Conservation (phyloP, 345 rosid genomes). For the Boechera divaricarpa region DNA sequence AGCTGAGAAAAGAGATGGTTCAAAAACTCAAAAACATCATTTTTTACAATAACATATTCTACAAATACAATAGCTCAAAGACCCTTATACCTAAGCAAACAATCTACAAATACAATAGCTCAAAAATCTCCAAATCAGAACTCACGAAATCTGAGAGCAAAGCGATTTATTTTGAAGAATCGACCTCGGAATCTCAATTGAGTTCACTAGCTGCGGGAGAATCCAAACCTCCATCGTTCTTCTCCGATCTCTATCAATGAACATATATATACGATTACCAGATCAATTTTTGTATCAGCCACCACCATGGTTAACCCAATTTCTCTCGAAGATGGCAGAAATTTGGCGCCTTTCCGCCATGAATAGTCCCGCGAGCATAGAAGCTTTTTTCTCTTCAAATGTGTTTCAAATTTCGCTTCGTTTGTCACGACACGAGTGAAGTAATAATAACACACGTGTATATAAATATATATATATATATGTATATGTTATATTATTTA, state of each 20-base stretch:
- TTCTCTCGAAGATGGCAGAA: not conserved
- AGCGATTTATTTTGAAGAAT: slow-evolving; percentile 3
- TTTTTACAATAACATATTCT: not conserved
- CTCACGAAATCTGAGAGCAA: not conserved
- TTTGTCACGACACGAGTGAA: slow-evolving; percentile 26
- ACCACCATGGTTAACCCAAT: slow-evolving; percentile 18
- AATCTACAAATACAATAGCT: not conserved
- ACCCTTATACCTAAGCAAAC: not conserved
- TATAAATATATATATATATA: not conserved
- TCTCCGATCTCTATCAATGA: not conserved
- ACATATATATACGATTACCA: too few species aligned
- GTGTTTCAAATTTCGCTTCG: slow-evolving; percentile 24
- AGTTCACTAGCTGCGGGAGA: slow-evolving; percentile 4
- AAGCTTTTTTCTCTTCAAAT: not conserved
- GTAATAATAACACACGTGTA: slow-evolving; percentile 4
- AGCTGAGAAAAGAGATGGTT: not conserved
- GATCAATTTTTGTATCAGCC: not conserved
- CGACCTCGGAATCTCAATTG: slow-evolving; percentile 8
- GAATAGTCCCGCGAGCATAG: slow-evolving; percentile 10
- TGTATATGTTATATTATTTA: not conserved
- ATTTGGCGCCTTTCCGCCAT: slow-evolving; percentile 35
- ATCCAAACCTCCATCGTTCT: slow-evolving; percentile 3
- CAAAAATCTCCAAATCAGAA: not conserved
- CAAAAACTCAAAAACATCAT: slow-evolving; percentile 19
- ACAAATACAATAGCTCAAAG: slow-evolving; percentile 7